phyloP scores from a whole-genome alignment of 805 yeast species.

The Tetrapisispora phaffii region DNA sequence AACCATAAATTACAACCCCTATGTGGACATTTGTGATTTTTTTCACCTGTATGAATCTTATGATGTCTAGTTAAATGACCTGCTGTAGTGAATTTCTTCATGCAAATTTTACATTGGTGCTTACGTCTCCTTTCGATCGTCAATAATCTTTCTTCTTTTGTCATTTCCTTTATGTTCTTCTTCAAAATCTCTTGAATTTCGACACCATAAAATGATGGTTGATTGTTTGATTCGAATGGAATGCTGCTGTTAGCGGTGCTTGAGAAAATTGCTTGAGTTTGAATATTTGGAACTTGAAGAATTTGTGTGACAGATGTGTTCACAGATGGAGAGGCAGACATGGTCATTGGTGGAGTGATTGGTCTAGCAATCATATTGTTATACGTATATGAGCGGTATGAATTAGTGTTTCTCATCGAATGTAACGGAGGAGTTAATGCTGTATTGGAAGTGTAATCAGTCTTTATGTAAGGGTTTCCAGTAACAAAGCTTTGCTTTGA shows the following conservation, averaged over 20 bases:
- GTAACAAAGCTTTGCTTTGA: not conserved
- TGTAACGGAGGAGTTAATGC: not conserved
- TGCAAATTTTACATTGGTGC: conserved; percentile 25
- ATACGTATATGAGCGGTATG: not conserved
- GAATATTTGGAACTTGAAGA: conserved; percentile 1
- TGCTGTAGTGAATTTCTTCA: conserved; percentile 59
- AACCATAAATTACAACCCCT: conserved; percentile 76
- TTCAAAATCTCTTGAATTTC: not conserved
- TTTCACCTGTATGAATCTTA: conserved; percentile 85
- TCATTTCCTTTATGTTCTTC: conserved; percentile 2
- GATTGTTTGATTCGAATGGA: not conserved
- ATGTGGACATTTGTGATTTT: conserved; percentile 75
- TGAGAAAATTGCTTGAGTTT: not conserved
- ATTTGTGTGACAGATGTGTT: not conserved
- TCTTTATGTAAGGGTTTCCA: not conserved
- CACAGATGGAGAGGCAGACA: not conserved
- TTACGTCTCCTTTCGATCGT: conserved; percentile 5
- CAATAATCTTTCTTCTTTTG: not conserved
- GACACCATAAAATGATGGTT: not conserved
- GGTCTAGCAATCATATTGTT: not conserved
- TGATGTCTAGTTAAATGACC: conserved; percentile 88
- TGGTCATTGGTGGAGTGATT: conserved; percentile 1
- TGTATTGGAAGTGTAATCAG: not conserved
- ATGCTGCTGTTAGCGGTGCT: not conserved
- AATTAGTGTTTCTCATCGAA: not conserved